Percentiles rank a stretch among this genome's conserved stretches.
phyloP scores from a whole-genome alignment of 306 rosid genomes.

The Corylus avellana region DNA sequence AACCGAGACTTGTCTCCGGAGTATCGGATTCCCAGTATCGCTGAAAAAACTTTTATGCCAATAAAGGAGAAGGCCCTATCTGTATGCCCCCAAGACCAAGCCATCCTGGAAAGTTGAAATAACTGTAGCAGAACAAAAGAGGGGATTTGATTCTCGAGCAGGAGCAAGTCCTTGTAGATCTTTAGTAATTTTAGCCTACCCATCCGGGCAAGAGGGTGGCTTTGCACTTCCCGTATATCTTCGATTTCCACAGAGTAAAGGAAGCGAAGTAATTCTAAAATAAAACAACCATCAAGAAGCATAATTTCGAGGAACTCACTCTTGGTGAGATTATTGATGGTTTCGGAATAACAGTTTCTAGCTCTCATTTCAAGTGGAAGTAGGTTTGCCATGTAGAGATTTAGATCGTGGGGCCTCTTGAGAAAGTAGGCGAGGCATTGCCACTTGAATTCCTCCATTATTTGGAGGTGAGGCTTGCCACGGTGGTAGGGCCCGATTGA shows the following conservation, averaged over 20 bases:
- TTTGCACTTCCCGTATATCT: not conserved
- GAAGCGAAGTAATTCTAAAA: not conserved
- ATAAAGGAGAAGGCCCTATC: not conserved
- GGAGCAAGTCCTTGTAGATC: not conserved
- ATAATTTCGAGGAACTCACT: not conserved
- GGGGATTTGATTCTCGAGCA: not conserved
- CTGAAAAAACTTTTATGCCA: not conserved
- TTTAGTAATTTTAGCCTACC: not conserved
- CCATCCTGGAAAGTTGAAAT: not conserved
- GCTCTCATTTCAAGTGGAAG: not conserved
- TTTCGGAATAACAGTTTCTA: not conserved
- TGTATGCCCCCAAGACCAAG: not conserved
- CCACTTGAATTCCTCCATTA: not conserved
- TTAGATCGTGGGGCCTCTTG: not conserved
- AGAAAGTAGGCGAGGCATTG: not conserved
- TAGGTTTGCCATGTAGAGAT: not conserved
- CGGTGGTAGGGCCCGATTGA: not conserved
- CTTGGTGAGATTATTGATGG: not conserved
- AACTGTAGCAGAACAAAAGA: not conserved
- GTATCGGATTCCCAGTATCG: not conserved
- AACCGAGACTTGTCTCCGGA: not conserved
- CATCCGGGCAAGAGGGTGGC: too few species aligned
- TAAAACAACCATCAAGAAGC: conserved; percentile 4
- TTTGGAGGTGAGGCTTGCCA: not conserved
- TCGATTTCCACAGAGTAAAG: not conserved